Percentiles rank a stretch among this genome's conserved stretches.
Evolutionary conservation across 148 eudicot genomes (phyloP).

Genomic region (Gaultheria prostrata): DNA sequence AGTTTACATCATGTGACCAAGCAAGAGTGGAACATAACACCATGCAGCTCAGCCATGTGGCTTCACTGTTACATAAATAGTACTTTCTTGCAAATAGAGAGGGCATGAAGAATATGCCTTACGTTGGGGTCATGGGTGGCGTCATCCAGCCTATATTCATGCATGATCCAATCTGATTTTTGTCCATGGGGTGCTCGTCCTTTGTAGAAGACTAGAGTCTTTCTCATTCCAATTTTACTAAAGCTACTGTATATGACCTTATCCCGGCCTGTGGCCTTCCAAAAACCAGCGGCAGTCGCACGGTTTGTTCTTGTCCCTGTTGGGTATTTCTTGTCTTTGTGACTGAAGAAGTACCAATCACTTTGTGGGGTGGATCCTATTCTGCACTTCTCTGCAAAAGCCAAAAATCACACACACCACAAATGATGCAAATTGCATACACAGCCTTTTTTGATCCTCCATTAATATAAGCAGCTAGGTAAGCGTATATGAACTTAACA

Average conservation of each 20-base stretch:
- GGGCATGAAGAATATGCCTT: not conserved
- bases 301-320: conserved; percentile 73
- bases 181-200: conserved; percentile 76
- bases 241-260: conserved; percentile 43
- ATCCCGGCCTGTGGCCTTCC: conserved; percentile 89
- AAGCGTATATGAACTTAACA: not conserved
- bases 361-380: conserved; percentile 56
- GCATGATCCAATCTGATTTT: conserved; percentile 85
- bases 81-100: not conserved
- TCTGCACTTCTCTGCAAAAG: conserved; percentile 46
- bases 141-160: conserved; percentile 53
- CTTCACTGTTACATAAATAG: not conserved
- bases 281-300: conserved; percentile 64
- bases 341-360: conserved; percentile 80
- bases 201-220: conserved; percentile 70
- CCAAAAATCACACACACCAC: not conserved
- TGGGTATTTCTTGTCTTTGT: conserved; percentile 76
- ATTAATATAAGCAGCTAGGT: not conserved
- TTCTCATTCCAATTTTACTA: conserved; percentile 56
- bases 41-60: not conserved
- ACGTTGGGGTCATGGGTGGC: conserved; percentile 13
- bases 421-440: not conserved
- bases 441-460: too few species aligned
- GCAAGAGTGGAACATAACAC: not conserved
- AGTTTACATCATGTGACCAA: not conserved